Conservation (phyloP, 2,329 filamentous ascomycete species). For the Verticillium nonalfalfae region DNA sequence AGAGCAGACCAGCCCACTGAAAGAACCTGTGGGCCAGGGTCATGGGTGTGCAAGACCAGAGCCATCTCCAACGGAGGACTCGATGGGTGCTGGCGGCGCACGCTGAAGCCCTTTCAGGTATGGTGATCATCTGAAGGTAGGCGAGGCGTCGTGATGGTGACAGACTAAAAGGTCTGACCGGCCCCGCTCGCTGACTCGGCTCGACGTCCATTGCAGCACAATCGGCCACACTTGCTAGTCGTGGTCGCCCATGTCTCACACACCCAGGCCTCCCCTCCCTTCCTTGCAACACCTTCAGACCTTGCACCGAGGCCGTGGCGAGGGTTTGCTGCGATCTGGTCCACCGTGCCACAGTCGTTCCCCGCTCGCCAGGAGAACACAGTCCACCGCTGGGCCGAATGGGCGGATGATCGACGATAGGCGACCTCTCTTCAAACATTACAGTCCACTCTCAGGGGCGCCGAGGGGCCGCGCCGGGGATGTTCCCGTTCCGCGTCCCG, state of each 20-base stretch:
- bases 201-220: not conserved
- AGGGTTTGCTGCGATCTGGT: not conserved
- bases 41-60: not conserved
- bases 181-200: not conserved
- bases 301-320: not conserved
- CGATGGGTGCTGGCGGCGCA: not conserved
- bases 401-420: not conserved
- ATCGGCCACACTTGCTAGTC: not conserved
- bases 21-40: not conserved
- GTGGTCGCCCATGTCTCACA: not conserved
- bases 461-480: not conserved
- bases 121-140: not conserved
- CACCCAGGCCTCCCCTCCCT: too few species aligned
- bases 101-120: not conserved
- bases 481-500: not conserved
- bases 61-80: not conserved
- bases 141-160: not conserved
- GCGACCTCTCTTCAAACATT: not conserved
- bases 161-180: not conserved
- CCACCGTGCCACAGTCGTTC: not conserved
- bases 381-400: not conserved
- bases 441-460: not conserved
- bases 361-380: not conserved
- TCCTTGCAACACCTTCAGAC: not conserved
- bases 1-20: not conserved